phyloP scores from a whole-genome alignment of 345 rosid genomes.

The Lepidium africanum region DNA sequence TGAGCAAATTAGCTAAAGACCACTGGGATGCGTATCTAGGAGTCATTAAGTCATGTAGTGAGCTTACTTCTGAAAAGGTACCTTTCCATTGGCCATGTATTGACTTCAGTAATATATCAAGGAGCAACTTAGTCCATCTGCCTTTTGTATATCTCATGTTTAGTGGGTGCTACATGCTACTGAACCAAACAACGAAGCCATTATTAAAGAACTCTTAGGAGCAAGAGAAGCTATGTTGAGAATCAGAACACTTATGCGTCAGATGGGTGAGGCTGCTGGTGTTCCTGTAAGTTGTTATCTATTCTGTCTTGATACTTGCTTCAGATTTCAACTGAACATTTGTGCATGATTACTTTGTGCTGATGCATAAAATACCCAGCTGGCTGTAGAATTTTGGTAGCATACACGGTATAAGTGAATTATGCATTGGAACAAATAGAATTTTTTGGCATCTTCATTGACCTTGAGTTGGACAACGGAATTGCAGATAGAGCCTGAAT shows the following conservation, averaged over 20 bases:
- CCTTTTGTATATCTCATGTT: constrained; percentile 26
- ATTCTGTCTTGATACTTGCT: background rate
- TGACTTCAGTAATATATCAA: background rate
- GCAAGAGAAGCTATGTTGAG: constrained; percentile 72
- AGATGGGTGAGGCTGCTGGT: constrained; percentile 83
- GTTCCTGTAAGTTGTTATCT: constrained; percentile 46
- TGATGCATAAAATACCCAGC: background rate
- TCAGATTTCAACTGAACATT: constrained; percentile 1
- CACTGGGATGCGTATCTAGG: constrained; percentile 55
- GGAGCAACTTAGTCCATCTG: constrained; percentile 5
- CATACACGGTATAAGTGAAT: background rate
- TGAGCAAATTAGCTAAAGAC: constrained; percentile 72
- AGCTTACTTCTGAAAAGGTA: constrained; percentile 64
- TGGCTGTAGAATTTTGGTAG: background rate
- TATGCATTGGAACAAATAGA: background rate
- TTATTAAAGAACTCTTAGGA: constrained; percentile 53
- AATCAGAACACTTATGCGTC: constrained; percentile 69
- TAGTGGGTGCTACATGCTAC: constrained; percentile 78
- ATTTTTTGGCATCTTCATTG: background rate
- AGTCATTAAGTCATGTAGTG: constrained; percentile 60
- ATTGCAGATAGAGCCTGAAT: constrained; percentile 86
- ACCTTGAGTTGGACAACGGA: constrained; percentile 10
- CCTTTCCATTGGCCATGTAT: background rate
- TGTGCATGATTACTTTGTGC: background rate
- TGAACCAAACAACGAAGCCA: constrained; percentile 47